A percentile compares a stretch with the other conserved stretches of the same genome.
Evolutionary conservation across 371 early-diverging fungal genomes (phyloP).

Genomic region (Saksenaea oblongispora): DNA sequence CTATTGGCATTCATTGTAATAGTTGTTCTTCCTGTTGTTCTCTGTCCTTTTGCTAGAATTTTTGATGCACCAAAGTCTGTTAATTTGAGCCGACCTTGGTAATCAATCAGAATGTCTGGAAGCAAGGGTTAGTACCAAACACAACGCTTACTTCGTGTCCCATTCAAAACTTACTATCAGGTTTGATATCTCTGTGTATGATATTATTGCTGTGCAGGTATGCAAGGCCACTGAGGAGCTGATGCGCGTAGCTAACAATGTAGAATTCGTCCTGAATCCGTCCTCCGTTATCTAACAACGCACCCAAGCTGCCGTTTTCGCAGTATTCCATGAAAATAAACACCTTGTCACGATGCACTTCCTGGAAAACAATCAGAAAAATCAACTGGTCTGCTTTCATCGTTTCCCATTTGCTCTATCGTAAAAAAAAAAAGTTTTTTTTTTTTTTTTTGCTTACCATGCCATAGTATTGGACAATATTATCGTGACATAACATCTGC

Average conservation of each 20-base stretch:
- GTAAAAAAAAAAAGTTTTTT: too few species aligned
- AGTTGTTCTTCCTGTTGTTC: constrained; percentile 63
- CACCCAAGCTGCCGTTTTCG: constrained; percentile 79
- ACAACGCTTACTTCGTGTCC: neutral
- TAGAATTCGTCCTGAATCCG: constrained; percentile 75
- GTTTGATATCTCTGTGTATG: constrained; percentile 93
- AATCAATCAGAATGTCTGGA: constrained; percentile 78
- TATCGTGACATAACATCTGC: constrained; percentile 84
- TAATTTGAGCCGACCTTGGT: constrained; percentile 76
- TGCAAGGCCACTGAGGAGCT: constrained; percentile 83
- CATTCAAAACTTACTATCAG: constrained; percentile 77
- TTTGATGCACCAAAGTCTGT: constrained; percentile 93
- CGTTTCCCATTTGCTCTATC: too few species aligned
- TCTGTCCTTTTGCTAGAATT: constrained; percentile 76
- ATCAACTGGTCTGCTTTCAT: neutral
- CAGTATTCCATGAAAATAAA: constrained; percentile 96
- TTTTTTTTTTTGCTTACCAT: constrained; percentile 39
- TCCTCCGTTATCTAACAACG: constrained; percentile 78
- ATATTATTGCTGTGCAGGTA: constrained; percentile 88
- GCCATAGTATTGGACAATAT: constrained; percentile 88
- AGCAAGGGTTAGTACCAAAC: neutral
- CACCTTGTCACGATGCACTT: constrained; percentile 89
- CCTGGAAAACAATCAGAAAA: constrained; percentile 33
- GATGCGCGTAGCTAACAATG: constrained; percentile 78
- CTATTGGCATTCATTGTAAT: constrained; percentile 62